Conservation (phyloP, 2,329 filamentous ascomycete genomes). For the Cladosporium sp. region DNA sequence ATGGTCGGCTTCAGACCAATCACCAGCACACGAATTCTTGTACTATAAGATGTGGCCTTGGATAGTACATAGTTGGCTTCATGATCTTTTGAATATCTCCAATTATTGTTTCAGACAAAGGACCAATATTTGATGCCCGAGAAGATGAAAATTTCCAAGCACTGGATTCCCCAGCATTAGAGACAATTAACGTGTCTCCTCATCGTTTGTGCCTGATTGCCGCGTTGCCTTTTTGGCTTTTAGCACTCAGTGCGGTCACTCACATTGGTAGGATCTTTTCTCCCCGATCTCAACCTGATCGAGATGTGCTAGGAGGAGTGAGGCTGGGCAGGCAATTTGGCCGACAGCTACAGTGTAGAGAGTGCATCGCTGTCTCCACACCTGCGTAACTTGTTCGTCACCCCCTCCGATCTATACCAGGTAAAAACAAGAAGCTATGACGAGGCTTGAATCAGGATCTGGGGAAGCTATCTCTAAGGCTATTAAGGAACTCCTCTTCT, state of each 20-base stretch:
- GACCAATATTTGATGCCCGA: not conserved
- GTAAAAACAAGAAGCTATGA: not conserved
- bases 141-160: not conserved
- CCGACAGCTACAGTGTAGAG: not conserved
- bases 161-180: not conserved
- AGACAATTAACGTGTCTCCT: not conserved
- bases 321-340: not conserved
- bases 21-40: not conserved
- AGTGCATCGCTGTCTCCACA: not conserved
- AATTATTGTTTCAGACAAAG: not conserved
- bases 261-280: not conserved
- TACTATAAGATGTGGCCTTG: not conserved
- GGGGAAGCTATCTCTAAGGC: not conserved
- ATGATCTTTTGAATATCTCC: not conserved
- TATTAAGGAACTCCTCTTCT: no score
- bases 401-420: not conserved
- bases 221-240: not conserved
- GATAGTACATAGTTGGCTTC: not conserved
- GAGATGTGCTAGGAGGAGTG: not conserved
- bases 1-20: not conserved
- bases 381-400: not conserved
- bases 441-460: not conserved
- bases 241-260: not conserved
- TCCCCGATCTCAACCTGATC: not conserved
- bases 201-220: not conserved